phyloP scores from a whole-genome alignment of 768 basidiomycete species.

The Udeniomyces megalosporus region DNA sequence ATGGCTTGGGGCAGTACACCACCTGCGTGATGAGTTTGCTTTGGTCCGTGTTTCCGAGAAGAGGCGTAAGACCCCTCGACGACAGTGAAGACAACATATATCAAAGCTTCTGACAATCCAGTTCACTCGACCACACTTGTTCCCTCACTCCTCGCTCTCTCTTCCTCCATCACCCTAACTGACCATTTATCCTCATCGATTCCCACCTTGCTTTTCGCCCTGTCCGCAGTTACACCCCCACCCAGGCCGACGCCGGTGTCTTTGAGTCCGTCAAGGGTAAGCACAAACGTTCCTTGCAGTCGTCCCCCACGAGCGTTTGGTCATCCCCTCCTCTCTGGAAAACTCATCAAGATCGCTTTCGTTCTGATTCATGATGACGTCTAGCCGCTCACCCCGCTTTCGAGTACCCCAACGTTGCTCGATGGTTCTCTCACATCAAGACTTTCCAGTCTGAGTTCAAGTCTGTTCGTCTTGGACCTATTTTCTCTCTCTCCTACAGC shows the following conservation, averaged over 20 bases:
- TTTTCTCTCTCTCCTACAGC: neutral
- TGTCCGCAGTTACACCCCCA: constrained; percentile 58
- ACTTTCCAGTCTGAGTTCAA: constrained; percentile 45
- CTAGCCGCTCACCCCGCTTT: constrained; percentile 45
- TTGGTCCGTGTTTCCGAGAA: constrained; percentile 94
- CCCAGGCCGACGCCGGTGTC: constrained; percentile 84
- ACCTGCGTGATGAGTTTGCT: constrained; percentile 51
- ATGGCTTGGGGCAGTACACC: neutral
- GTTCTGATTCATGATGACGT: neutral
- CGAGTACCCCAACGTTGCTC: constrained; percentile 52
- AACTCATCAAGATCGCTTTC: neutral
- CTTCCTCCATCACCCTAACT: neutral
- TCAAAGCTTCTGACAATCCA: constrained; percentile 72
- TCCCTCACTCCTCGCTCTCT: too few species aligned
- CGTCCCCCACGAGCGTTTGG: neutral
- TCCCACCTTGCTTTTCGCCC: constrained; percentile 6
- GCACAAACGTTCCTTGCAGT: neutral
- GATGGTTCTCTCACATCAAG: constrained; percentile 91
- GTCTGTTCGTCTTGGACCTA: constrained; percentile 35
- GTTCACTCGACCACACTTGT: too few species aligned
- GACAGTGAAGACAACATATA: constrained; percentile 47
- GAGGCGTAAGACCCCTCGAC: constrained; percentile 75
- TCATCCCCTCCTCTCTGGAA: neutral
- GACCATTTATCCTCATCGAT: neutral
- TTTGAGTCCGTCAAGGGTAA: constrained; percentile 54